Base-by-base conservation (phyloP, 1,284 basidiomycete genomes). In the Trichosporon ovoides region DNA sequence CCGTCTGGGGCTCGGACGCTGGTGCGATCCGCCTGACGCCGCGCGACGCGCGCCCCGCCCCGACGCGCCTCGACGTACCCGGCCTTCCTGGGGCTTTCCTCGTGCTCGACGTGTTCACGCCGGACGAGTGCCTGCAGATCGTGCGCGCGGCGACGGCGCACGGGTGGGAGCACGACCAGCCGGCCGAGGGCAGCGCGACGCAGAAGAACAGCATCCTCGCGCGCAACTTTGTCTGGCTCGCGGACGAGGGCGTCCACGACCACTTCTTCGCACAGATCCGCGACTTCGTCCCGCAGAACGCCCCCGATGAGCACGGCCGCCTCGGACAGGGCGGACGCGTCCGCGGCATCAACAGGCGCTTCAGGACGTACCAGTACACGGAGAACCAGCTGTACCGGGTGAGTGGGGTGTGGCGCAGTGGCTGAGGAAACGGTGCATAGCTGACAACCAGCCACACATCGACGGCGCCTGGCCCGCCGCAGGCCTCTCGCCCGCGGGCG, bases 381-480 rank as follows among this genome's bases (percentile, higher is more conserved):
- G 76, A 80, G 43, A 80, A 80, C 20, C 80, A 81, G 38, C 64
- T 82, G 24, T 83, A 83, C 61, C 69, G 81, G 52, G 78, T 78
- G 61, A 62, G 76, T 71, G n/a, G n/a, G n/a, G n/a, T n/a, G n/a
- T n/a, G n/a, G n/a, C n/a, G n/a, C 34, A 14, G 34, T 9, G 34
- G 14, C 7, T 35, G 34, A 35, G 9, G 5, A 13, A 65, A 34
- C 57, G 57, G 46, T 40, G 11, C 20, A n/a, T n/a, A 12, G 49
- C 57, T 57, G 24, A 61, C 31, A 12, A 20, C 50, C 33, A 76
- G 74, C 69, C 76, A 1, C 81, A 83, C 60, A 82, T 83, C 57
- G 82, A 83, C 66, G 82, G 82, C 16, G 81, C 82, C 0, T 84
- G 83, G 83, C 82, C 83, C 22, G 78, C 80, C 1, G 81, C 81